phyloP scores from a whole-genome alignment of 805 yeast genomes.

The Saturnispora diversa region DNA sequence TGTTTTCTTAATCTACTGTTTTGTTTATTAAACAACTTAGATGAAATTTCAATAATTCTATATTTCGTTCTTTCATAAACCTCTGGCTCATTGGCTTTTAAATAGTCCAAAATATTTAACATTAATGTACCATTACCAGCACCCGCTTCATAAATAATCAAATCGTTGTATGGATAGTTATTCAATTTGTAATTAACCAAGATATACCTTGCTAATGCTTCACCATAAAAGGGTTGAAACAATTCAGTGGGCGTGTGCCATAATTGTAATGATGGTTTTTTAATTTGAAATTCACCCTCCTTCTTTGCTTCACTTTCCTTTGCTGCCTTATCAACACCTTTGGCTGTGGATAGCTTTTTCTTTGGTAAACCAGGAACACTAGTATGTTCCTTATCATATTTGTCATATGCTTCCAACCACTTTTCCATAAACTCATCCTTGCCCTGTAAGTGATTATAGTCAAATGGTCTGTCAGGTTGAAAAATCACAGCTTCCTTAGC shows the following conservation, averaged over 20 bases:
- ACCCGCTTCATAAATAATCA: constrained; percentile 79
- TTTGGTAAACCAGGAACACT: constrained; percentile 7
- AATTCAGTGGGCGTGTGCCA: constrained; percentile 92
- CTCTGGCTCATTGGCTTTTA: constrained; percentile 57
- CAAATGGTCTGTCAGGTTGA: constrained; percentile 57
- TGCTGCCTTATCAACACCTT: constrained; percentile 3
- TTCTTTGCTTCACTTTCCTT: constrained; percentile 1
- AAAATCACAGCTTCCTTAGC: constrained; percentile 71
- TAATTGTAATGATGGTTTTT: constrained; percentile 46
- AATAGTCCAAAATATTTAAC: constrained; percentile 62
- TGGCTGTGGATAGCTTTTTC: neutral
- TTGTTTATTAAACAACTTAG: constrained; percentile 54
- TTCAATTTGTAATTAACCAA: constrained; percentile 63
- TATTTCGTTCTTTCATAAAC: constrained; percentile 63
- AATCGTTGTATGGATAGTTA: constrained; percentile 59
- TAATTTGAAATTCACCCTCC: constrained; percentile 10
- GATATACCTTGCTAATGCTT: constrained; percentile 75
- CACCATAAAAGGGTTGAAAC: constrained; percentile 78
- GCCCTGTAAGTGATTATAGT: constrained; percentile 47
- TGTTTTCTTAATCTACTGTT: constrained; percentile 33
- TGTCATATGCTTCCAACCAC: constrained; percentile 58
- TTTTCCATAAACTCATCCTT: constrained; percentile 61
- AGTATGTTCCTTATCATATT: constrained; percentile 34
- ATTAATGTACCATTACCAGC: constrained; percentile 87
- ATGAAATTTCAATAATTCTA: constrained; percentile 64